phyloP scores from a whole-genome alignment of 2,329 filamentous ascomycete genomes.

The Zymoseptoria brevis region DNA sequence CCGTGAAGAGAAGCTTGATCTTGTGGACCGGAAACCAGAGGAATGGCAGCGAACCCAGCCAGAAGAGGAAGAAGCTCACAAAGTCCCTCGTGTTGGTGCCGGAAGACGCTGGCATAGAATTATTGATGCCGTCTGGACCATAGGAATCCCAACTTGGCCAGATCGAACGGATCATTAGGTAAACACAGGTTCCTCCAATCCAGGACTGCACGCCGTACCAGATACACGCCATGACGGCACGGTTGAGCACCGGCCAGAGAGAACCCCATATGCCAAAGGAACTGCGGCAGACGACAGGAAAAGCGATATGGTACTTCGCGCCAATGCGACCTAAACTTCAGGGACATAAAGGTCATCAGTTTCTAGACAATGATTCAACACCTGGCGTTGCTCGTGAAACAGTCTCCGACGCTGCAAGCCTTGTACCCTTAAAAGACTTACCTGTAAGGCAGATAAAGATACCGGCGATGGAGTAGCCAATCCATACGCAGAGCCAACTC shows the following conservation, averaged over 20 bases:
- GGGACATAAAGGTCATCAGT: not conserved
- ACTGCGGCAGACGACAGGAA: conserved; percentile 69
- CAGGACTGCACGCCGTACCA: conserved; percentile 84
- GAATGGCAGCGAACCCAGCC: conserved; percentile 69
- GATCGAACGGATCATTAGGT: conserved; percentile 80
- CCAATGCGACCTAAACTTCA: conserved; percentile 54
- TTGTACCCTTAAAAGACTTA: not conserved
- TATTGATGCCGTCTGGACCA: conserved; percentile 43
- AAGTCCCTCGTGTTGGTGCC: conserved; percentile 70
- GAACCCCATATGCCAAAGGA: conserved; percentile 86
- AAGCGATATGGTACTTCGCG: conserved; percentile 79
- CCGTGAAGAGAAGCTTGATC: conserved; percentile 85
- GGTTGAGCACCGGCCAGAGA: conserved; percentile 81
- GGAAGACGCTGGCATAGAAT: conserved; percentile 55
- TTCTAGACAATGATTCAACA: not conserved
- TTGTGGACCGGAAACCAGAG: conserved; percentile 87
- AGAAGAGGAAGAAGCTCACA: conserved; percentile 80
- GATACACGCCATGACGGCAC: conserved; percentile 77
- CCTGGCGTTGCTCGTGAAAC: not conserved
- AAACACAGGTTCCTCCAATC: conserved; percentile 74
- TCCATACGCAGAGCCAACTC: conserved; percentile 36
- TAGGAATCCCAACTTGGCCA: conserved; percentile 53
- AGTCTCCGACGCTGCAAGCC: not conserved
- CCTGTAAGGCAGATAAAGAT: conserved; percentile 70
- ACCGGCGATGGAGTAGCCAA: conserved; percentile 71